Conservation (phyloP, 2,329 filamentous ascomycete species). For the Bipolaris oryzae region DNA sequence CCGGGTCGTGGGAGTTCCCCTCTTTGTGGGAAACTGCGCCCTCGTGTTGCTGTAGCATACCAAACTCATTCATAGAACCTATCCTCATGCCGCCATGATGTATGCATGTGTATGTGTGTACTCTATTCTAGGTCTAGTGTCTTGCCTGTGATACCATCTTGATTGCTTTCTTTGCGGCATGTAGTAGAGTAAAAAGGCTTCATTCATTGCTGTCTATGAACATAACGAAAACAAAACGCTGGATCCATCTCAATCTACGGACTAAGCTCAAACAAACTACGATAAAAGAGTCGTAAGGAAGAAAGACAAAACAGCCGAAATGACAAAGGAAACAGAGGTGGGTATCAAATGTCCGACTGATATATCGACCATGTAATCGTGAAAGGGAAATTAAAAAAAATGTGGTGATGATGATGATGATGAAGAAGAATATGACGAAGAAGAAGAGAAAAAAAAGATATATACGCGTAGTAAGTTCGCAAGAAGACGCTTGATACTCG, state of each 20-base stretch:
- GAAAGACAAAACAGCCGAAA: neutral
- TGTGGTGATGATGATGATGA: neutral
- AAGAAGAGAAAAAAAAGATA: too few species aligned
- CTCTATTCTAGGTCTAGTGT: neutral
- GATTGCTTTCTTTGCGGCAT: too few species aligned
- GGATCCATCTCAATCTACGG: neutral
- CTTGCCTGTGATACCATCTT: neutral
- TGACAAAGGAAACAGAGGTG: conserved; percentile 21
- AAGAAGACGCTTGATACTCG: too few species aligned
- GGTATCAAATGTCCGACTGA: conserved; percentile 43
- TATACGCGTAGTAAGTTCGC: too few species aligned
- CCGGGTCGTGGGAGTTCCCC: neutral
- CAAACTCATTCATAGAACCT: neutral
- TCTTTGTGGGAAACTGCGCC: neutral
- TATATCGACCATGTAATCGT: conserved; percentile 8
- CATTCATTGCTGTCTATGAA: too few species aligned
- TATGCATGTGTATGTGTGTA: too few species aligned
- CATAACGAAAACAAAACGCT: too few species aligned
- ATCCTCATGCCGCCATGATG: neutral
- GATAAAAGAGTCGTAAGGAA: neutral
- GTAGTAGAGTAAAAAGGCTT: too few species aligned
- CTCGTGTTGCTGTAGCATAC: neutral
- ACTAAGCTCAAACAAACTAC: neutral
- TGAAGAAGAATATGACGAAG: neutral
- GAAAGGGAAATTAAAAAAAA: conserved; percentile 8